Base-by-base conservation (phyloP, 2,329 filamentous ascomycete genomes). In the Chaetoscypha palmicola region DNA sequence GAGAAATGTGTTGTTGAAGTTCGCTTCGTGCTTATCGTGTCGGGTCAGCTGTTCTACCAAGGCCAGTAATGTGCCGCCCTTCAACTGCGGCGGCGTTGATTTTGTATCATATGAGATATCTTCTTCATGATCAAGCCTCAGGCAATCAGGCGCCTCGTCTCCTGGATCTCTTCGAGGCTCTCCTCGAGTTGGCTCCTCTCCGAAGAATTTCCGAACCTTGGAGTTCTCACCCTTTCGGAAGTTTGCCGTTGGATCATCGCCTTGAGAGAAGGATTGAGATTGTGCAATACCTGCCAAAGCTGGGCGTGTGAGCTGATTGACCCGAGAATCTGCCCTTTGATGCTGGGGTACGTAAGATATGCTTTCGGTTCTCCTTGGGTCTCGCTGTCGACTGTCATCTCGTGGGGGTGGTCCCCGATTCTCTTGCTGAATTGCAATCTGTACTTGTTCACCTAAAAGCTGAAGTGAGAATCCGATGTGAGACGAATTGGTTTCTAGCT, bases 1-100 rank as follows among this genome's bases (percentile, higher is more conserved):
- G 12, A 98, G 79, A 72, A 98, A 98, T 1, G 92, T 98, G 58
- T 91, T 94, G 69, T 97, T 97, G 68, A 97, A 97, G 50, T 77
- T 91, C 2, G 90, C 88, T 61, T 97, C 92, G 11, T 95, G 76
- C 60, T 94, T 92, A 67, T 98, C 92, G 61, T 98, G 92, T 38
- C 92, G 80, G 12, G 92, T 98, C 34, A 98, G 74, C 60, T 97
- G 91, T 64, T 97, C 92, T 4, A 96, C 92, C 45, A 98, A 71
- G 3, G 86, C 92, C 22, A 87, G 74, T 16, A 98, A 68, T 1
- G 91, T 94, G 36, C 92, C 92, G 53, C 91, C 92, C 63, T 90
- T 92, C 46, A 98, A 76, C 22, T 82, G 76, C 19, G 85, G 81
- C 2, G 81, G 78, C 22, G 80, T 74, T n/a, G 72, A 68, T 65